Evolutionary conservation across 768 basidiomycete species (phyloP).

Genomic region (Termitomyces heimii): DNA sequence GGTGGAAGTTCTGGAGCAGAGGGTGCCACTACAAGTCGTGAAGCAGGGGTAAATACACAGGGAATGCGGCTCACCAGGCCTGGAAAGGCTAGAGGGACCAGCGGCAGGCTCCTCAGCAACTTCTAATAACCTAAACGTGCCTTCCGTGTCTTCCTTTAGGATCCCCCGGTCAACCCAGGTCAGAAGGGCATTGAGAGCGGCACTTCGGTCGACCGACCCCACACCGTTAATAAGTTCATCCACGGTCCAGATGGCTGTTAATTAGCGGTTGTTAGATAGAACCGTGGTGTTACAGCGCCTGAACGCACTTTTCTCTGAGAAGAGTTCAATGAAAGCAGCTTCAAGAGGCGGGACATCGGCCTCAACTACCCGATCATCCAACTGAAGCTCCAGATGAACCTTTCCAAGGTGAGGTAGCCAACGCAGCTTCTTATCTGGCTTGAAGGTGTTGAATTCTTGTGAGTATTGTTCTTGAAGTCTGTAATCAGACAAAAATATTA

Average conservation of each 20-base stretch:
- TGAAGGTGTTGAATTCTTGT: slow-evolving; percentile 72
- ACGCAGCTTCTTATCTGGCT: slow-evolving; percentile 86
- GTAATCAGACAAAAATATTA: neutral
- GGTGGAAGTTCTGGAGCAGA: slow-evolving; percentile 38
- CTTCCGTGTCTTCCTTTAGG: slow-evolving; percentile 59
- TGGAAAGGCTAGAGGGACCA: slow-evolving; percentile 12
- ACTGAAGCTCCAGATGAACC: slow-evolving; percentile 71
- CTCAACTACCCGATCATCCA: slow-evolving; percentile 73
- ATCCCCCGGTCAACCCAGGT: slow-evolving; percentile 86
- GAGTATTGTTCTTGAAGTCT: slow-evolving; percentile 78
- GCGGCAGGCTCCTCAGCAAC: slow-evolving; percentile 41
- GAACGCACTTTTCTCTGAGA: slow-evolving; percentile 57
- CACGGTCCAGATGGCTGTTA: slow-evolving; percentile 63
- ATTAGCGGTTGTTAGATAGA: neutral
- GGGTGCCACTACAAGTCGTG: slow-evolving; percentile 14
- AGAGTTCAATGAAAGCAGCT: slow-evolving; percentile 86
- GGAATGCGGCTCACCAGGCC: slow-evolving; percentile 4
- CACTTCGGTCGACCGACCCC: slow-evolving; percentile 56
- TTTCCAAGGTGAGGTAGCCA: slow-evolving; percentile 91
- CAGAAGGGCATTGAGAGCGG: slow-evolving; percentile 66
- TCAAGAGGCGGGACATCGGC: slow-evolving; percentile 83
- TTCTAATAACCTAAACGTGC: slow-evolving; percentile 62
- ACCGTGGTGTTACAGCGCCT: neutral
- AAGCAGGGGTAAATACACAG: neutral
- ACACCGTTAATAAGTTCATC: slow-evolving; percentile 62